Evolutionary conservation across 2,329 filamentous ascomycete species (phyloP), one percentile per base, ranked within the genome.

Genomic region (Trichophyton schoenleinii): DNA sequence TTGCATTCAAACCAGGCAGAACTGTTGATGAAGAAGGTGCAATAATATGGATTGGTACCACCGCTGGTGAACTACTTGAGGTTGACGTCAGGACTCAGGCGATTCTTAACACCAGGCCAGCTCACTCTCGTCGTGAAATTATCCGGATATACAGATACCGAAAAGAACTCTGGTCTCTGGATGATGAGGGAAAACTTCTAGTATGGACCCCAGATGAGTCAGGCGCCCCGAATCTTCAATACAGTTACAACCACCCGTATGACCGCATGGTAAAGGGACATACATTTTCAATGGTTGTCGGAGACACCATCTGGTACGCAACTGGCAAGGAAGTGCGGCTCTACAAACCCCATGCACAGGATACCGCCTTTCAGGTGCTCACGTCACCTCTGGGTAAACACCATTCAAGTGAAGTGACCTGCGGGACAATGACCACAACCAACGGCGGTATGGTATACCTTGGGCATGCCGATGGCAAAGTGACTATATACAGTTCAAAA

Each of bases 101-200:
- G 41, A 79, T 96, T 53, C 79, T 89, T 13, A 79, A 81, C 31
- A 87, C 81, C 18, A 89, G 87, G 67, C 76, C 82, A 58, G 88
- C 88, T 1, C 94, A 97, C 68, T 84, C 85, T 6, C 84, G 89
- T 48, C 81, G 85, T 64, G 89, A 95, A 67, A 82, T 99, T 58
- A 83, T 89, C 65, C 89, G 86, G 67, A 95, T 99, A 48, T 87
- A 89, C 70, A 85, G 94, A 44, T 87, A 95, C 72, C 87, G 84
- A 64, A 89, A 90, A 66, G 89, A 96, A 69, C 83, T 99, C 71
- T 99, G 94, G 94, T 91, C 91, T 0, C 73, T 99, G 57, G 94
- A 97, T 70, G 91, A 96, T 65, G 85, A 87, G 55, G 94, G 94
- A 9, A 88, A 87, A 53, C 77, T 99, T 13, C 85, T 90, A 66